Conservation (phyloP, 2,329 filamentous ascomycete species). For the Anthostomella pinea region DNA sequence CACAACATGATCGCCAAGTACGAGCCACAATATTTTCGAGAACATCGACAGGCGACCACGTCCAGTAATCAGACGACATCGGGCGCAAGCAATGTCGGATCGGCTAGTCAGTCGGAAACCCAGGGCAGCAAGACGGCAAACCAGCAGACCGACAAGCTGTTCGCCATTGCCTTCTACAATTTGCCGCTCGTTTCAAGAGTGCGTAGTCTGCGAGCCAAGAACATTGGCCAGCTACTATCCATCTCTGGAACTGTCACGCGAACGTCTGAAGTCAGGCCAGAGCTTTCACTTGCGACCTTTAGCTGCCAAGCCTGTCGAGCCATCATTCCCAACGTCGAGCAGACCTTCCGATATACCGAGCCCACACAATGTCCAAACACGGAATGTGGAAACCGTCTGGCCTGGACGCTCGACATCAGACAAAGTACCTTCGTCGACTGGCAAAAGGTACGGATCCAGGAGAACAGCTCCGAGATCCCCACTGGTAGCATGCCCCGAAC, state of each 20-base stretch:
- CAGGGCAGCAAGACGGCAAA: slow-evolving; percentile 75
- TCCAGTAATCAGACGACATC: slow-evolving; percentile 71
- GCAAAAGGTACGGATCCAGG: slow-evolving; percentile 97
- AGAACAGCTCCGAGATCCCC: slow-evolving; percentile 97
- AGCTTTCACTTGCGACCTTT: slow-evolving; percentile 89
- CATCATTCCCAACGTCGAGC: slow-evolving; percentile 86
- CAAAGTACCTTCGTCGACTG: slow-evolving; percentile 98
- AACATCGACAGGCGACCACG: slow-evolving; percentile 81
- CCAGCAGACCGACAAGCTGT: slow-evolving; percentile 96
- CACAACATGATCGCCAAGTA: slow-evolving; percentile 94
- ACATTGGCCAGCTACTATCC: slow-evolving; percentile 89
- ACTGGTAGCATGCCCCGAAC: slow-evolving; percentile 98
- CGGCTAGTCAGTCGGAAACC: slow-evolving; percentile 60
- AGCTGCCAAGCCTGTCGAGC: slow-evolving; percentile 84
- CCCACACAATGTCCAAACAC: slow-evolving; percentile 91
- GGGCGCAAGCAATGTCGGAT: slow-evolving; percentile 59
- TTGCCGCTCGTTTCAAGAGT: slow-evolving; percentile 83
- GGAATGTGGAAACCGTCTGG: slow-evolving; percentile 81
- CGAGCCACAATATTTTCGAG: slow-evolving; percentile 89
- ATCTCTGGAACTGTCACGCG: slow-evolving; percentile 96
- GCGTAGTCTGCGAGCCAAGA: slow-evolving; percentile 78
- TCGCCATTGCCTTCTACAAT: slow-evolving; percentile 91
- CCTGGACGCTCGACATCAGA: slow-evolving; percentile 95
- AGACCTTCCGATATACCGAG: slow-evolving; percentile 96
- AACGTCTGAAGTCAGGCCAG: slow-evolving; percentile 94